phyloP scores from a whole-genome alignment of 176 grass and related monocot species.

The Juncus inflexus region DNA sequence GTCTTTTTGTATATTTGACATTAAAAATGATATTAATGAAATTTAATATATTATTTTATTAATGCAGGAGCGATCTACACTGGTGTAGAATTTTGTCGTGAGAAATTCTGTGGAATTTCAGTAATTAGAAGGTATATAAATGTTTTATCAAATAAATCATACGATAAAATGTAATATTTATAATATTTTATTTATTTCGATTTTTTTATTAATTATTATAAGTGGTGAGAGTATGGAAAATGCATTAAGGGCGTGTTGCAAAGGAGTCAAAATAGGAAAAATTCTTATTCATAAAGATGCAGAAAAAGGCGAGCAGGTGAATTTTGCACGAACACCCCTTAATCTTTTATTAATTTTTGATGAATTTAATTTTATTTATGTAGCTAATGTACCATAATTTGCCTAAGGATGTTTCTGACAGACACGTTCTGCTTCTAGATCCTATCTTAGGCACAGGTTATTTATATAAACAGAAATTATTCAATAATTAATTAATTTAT shows the following conservation, averaged over 20 bases:
- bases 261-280: slow-evolving; percentile 85
- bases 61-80: slow-evolving; percentile 58
- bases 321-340: not conserved
- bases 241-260: slow-evolving; percentile 71
- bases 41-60: not conserved
- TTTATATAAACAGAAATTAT: not conserved
- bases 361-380: slow-evolving; percentile 26
- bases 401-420: slow-evolving; percentile 68
- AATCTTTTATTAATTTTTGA: slow-evolving; percentile 6
- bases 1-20: not conserved
- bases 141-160: slow-evolving; percentile 14
- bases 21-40: not conserved
- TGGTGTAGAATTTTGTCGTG: slow-evolving; percentile 76
- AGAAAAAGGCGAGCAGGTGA: slow-evolving; percentile 72
- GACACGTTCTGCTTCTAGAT: slow-evolving; percentile 91
- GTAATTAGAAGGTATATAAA: slow-evolving; percentile 66
- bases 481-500: slow-evolving; percentile 14
- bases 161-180: slow-evolving; percentile 12
- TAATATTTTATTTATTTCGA: not conserved
- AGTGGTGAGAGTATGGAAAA: slow-evolving; percentile 96
- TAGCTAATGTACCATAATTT: slow-evolving; percentile 89
- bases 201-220: slow-evolving; percentile 1
- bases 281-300: slow-evolving; percentile 82
- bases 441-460: slow-evolving; percentile 91
- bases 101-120: slow-evolving; percentile 86